Evolutionary conservation across 1,139 yeast species (phyloP).

Genomic region (Meyerozyma elateridarum): DNA sequence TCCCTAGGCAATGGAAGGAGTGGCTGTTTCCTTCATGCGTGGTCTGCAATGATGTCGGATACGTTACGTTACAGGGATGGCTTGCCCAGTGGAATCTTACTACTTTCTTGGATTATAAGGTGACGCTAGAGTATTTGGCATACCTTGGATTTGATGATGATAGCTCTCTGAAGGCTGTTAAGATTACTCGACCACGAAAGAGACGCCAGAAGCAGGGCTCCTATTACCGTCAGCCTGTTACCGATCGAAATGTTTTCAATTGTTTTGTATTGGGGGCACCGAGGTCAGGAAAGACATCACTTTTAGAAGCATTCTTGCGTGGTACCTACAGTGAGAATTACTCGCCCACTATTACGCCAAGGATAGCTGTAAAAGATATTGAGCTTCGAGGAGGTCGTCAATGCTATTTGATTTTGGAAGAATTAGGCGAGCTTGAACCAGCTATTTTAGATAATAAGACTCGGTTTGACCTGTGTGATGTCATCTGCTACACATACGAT

Average conservation of each 20-base stretch:
- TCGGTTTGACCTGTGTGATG: slow-evolving; percentile 85
- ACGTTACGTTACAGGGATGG: slow-evolving; percentile 95
- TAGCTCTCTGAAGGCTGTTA: slow-evolving; percentile 54
- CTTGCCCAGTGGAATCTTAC: slow-evolving; percentile 98
- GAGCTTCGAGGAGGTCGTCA: slow-evolving; percentile 94
- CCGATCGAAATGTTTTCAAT: slow-evolving; percentile 85
- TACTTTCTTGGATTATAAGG: slow-evolving; percentile 75
- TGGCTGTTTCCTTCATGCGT: slow-evolving; percentile 82
- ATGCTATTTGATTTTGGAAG: slow-evolving; percentile 85
- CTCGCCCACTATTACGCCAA: slow-evolving; percentile 77
- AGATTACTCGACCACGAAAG: slow-evolving; percentile 77
- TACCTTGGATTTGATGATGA: slow-evolving; percentile 78
- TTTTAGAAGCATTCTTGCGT: slow-evolving; percentile 75
- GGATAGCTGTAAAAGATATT: slow-evolving; percentile 86
- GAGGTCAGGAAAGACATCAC: slow-evolving; percentile 79
- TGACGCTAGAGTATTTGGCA: slow-evolving; percentile 83
- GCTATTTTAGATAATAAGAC: slow-evolving; percentile 70
- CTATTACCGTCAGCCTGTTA: slow-evolving; percentile 61
- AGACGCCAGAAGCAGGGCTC: slow-evolving; percentile 60
- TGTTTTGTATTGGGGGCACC: slow-evolving; percentile 85
- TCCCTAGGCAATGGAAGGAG: slow-evolving; percentile 82
- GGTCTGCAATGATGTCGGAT: slow-evolving; percentile 84
- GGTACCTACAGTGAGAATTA: slow-evolving; percentile 68
- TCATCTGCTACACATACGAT: slow-evolving; percentile 83
- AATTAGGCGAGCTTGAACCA: slow-evolving; percentile 80